These are phyloP conservation scores for Rachicladosporium sp. DNA, from an alignment of 2,329 filamentous ascomycete genomes.

Conservation along the genomic window DNA sequence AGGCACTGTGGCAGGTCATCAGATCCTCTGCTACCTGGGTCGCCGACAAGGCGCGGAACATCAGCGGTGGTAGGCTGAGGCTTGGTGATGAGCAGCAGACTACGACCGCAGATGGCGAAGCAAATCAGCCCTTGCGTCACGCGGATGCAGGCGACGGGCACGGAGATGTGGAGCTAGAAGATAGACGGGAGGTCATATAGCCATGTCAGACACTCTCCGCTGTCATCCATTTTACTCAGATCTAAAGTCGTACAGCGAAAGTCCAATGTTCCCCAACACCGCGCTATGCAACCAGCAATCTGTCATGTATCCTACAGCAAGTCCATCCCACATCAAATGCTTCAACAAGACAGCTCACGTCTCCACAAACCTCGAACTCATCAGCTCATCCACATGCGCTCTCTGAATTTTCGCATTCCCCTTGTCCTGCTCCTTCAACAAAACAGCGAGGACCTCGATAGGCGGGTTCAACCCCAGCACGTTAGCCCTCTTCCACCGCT, in stretches of 20 bases:
- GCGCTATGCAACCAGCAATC: too few relatives aligned
- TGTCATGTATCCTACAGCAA: too few relatives aligned
- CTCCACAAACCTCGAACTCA: constrained; percentile 37
- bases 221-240: too few relatives aligned
- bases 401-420: constrained; percentile 44
- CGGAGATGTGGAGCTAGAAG: too few relatives aligned
- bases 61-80: constrained; percentile 4
- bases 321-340: not conserved
- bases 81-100: not conserved
- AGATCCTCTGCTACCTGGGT: constrained; percentile 18
- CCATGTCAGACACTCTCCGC: too few relatives aligned
- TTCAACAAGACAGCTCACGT: constrained; percentile 10
- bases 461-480: constrained; percentile 74
- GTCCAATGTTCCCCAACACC: too few relatives aligned
- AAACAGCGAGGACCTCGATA: constrained; percentile 75
- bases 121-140: too few relatives aligned
- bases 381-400: constrained; percentile 62
- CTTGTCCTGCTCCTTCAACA: constrained; percentile 57
- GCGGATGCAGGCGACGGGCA: too few relatives aligned
- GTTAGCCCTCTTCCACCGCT: constrained; percentile 80
- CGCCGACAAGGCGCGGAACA: constrained; percentile 8
- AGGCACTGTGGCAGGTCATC: constrained; percentile 47
- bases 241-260: too few relatives aligned
- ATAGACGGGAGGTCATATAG: too few relatives aligned
- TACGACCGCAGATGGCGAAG: too few relatives aligned